Percentiles rank a stretch among this genome's conserved stretches.
phyloP scores from a whole-genome alignment of 2,329 filamentous ascomycete species.

The Microdochium paspali region DNA sequence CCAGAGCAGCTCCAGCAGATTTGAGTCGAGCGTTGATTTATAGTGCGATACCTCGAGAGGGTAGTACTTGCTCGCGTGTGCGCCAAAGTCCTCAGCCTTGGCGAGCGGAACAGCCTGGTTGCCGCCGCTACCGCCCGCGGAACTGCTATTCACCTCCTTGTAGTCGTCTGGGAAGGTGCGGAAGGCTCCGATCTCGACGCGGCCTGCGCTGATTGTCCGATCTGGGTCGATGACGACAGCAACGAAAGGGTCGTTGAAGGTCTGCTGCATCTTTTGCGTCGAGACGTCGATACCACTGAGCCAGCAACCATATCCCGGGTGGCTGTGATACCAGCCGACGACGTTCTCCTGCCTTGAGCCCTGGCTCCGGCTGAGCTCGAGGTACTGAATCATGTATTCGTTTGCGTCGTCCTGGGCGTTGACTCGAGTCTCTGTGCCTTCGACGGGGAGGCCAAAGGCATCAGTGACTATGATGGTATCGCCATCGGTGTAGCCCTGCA shows the following conservation, averaged over 20 bases:
- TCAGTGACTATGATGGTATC: conserved; percentile 89
- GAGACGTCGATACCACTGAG: conserved; percentile 89
- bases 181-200: conserved; percentile 96
- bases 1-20: conserved; percentile 83
- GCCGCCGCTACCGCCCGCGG: conserved; percentile 39
- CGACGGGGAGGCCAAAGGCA: conserved; percentile 85
- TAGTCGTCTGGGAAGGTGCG: conserved; percentile 76
- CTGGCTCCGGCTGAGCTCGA: conserved; percentile 66
- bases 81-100: conserved; percentile 93
- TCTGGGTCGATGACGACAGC: conserved; percentile 96
- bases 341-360: conserved; percentile 73
- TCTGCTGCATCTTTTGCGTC: conserved; percentile 80
- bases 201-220: conserved; percentile 85
- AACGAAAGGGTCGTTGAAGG: conserved; percentile 81
- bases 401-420: conserved; percentile 95
- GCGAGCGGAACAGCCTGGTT: conserved; percentile 77
- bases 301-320: conserved; percentile 98
- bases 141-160: conserved; percentile 25
- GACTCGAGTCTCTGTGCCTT: conserved; percentile 96
- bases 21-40: conserved; percentile 83
- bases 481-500: conserved; percentile 87
- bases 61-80: conserved; percentile 86
- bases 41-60: conserved; percentile 85
- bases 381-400: conserved; percentile 90
- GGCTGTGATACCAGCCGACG: conserved; percentile 96